phyloP scores from a whole-genome alignment of 495 filamentous ascomycete genomes.

The Letharia lupina region DNA sequence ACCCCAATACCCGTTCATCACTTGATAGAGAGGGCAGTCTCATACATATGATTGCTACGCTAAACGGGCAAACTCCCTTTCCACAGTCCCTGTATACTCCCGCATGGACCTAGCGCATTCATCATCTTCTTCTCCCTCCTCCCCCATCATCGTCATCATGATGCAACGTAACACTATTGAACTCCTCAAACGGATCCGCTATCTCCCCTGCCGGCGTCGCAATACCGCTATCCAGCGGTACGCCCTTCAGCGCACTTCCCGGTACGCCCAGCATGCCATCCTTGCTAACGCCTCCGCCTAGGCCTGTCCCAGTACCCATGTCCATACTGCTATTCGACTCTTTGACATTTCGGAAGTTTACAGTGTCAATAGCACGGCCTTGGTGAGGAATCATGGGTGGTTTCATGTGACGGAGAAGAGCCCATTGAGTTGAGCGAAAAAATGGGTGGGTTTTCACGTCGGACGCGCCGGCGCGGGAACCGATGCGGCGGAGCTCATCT shows the following conservation, averaged over 20 bases:
- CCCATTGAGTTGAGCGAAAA: slow-evolving; percentile 94
- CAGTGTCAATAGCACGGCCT: slow-evolving; percentile 81
- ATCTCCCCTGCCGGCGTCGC: slow-evolving; percentile 77
- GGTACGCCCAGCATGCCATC: slow-evolving; percentile 17
- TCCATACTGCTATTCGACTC: slow-evolving; percentile 86
- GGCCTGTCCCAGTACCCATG: slow-evolving; percentile 45
- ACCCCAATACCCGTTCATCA: too few species aligned
- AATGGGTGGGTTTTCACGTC: slow-evolving; percentile 96
- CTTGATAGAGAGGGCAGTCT: background rate
- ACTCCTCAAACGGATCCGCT: slow-evolving; percentile 95
- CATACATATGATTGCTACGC: background rate
- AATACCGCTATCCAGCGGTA: slow-evolving; percentile 75
- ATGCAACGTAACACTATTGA: slow-evolving; percentile 95
- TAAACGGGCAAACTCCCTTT: background rate
- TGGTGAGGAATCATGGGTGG: slow-evolving; percentile 96
- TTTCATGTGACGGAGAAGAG: slow-evolving; percentile 92
- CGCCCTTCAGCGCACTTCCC: slow-evolving; percentile 48
- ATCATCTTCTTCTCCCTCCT: slow-evolving; percentile 9
- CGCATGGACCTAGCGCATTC: background rate
- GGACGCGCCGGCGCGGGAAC: slow-evolving; percentile 87
- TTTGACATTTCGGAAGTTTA: slow-evolving; percentile 97
- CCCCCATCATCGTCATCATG: slow-evolving; percentile 73
- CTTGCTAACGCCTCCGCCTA: slow-evolving; percentile 13
- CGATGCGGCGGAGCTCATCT: slow-evolving; percentile 90
- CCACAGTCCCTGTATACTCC: background rate